A percentile compares a stretch with the other conserved stretches of the same genome.
Conservation (phyloP, 805 yeast species). For the Brettanomyces sp. region DNA sequence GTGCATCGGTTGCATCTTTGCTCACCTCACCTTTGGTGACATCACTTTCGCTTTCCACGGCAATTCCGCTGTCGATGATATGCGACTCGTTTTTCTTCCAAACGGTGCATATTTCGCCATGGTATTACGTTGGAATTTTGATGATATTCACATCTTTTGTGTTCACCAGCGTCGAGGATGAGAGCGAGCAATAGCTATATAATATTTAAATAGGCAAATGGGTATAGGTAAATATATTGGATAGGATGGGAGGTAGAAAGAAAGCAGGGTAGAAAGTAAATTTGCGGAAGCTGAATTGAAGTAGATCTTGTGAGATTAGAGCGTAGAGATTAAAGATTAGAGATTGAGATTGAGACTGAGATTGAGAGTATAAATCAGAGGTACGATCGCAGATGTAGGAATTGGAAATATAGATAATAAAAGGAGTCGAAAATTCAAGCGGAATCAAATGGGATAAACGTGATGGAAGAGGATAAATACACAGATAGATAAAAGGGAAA, state of each 20-base stretch:
- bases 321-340: not conserved
- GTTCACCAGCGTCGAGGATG: slow-evolving; percentile 36
- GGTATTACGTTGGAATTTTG: slow-evolving; percentile 38
- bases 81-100: slow-evolving; percentile 34
- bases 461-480: too few species aligned
- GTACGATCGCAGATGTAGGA: too few species aligned
- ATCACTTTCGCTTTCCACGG: slow-evolving; percentile 40
- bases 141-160: slow-evolving; percentile 38
- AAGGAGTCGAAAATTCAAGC: too few species aligned
- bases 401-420: too few species aligned
- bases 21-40: slow-evolving; percentile 46
- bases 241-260: not conserved
- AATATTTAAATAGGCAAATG: too few species aligned
- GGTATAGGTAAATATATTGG: not conserved
- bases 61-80: slow-evolving; percentile 43
- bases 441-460: too few species aligned
- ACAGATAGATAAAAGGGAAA: too few species aligned
- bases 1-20: slow-evolving; percentile 40
- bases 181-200: slow-evolving; percentile 18
- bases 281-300: slow-evolving; percentile 30
- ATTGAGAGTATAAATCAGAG: too few species aligned
- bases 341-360: not conserved
- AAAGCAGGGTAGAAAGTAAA: slow-evolving; percentile 31
- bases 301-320: too few species aligned
- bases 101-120: slow-evolving; percentile 20